Evolutionary conservation across 805 yeast species (phyloP).

Genomic region (Yarrowia phangngaensis): DNA sequence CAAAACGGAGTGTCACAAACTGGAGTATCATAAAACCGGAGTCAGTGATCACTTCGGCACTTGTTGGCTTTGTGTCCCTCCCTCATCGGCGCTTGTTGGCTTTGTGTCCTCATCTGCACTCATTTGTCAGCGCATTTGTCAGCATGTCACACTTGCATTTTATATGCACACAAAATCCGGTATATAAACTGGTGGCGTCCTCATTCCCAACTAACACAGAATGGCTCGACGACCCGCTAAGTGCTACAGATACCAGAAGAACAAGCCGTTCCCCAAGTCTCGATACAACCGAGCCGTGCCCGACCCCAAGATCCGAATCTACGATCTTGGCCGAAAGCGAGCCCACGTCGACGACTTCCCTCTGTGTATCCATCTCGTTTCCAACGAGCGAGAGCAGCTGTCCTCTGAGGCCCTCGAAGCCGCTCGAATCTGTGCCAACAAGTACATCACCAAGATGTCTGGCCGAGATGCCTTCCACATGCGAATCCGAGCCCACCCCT

Average conservation of each 20-base stretch:
- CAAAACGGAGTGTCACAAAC: no score
- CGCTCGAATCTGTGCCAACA: conserved; percentile 99
- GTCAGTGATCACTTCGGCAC: no score
- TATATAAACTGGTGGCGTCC: background rate
- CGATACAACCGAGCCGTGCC: conserved; percentile 99
- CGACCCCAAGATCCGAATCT: conserved; percentile 98
- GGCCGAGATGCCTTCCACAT: conserved; percentile 99
- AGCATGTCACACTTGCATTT: conserved; percentile 11
- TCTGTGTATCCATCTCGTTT: conserved; percentile 97
- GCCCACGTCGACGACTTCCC: conserved; percentile 99
- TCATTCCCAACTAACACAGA: conserved; percentile 43
- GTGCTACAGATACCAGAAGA: conserved; percentile 99
- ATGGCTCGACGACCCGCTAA: conserved; percentile 99
- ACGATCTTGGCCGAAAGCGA: conserved; percentile 99
- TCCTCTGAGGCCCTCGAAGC: conserved; percentile 99
- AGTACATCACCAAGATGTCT: conserved; percentile 94
- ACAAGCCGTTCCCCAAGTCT: conserved; percentile 99
- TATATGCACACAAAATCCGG: background rate
- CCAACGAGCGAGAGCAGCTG: conserved; percentile 98
- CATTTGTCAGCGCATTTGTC: conserved; percentile 5
- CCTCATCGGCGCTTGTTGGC: no score
- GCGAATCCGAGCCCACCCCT: conserved; percentile 99
- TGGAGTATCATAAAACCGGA: no score
- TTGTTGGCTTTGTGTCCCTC: no score
- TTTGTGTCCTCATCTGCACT: background rate